A percentile compares a stretch with the other conserved stretches of the same genome.
phyloP scores from a whole-genome alignment of 768 basidiomycete genomes.

The Daedaleopsis nitida region DNA sequence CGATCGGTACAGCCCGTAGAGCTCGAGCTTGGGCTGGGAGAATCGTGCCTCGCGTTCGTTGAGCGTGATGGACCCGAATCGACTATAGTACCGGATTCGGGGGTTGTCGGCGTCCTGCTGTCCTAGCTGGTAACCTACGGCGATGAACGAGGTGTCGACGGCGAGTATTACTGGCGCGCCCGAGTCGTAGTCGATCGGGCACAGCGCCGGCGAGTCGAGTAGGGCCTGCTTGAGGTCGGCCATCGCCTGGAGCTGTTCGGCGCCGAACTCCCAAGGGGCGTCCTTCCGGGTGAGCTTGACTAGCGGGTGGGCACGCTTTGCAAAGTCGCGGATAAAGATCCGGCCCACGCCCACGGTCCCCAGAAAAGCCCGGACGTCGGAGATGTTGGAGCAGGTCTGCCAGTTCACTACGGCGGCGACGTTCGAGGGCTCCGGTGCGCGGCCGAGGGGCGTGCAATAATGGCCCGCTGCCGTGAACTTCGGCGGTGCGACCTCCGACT shows the following conservation, averaged over 20 bases:
- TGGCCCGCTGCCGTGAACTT: conserved; percentile 37
- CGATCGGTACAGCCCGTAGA: conserved; percentile 25
- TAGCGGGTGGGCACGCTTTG: conserved; percentile 18
- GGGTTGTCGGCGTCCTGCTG: conserved; percentile 24
- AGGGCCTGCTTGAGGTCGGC: conserved; percentile 21
- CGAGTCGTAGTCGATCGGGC: conserved; percentile 24
- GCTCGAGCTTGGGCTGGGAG: conserved; percentile 30
- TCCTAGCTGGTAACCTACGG: conserved; percentile 28
- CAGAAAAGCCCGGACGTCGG: conserved; percentile 30
- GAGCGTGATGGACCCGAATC: conserved; percentile 42
- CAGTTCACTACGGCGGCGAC: conserved; percentile 31
- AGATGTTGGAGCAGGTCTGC: conserved; percentile 17
- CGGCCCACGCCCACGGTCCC: conserved; percentile 23
- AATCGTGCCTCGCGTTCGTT: conserved; percentile 26
- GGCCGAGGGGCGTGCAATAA: conserved; percentile 37
- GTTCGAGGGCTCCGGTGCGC: conserved; percentile 28
- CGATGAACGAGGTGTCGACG: conserved; percentile 29
- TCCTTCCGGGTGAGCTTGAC: conserved; percentile 24
- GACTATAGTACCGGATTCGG: conserved; percentile 24
- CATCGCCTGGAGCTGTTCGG: conserved; percentile 15
- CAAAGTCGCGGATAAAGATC: conserved; percentile 26
- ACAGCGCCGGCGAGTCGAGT: conserved; percentile 9
- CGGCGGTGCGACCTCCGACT: conserved; percentile 19
- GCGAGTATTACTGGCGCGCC: conserved; percentile 21
- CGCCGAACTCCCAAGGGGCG: conserved; percentile 19